Conservation (phyloP, 768 basidiomycete genomes). For the Lentinula sp. region DNA sequence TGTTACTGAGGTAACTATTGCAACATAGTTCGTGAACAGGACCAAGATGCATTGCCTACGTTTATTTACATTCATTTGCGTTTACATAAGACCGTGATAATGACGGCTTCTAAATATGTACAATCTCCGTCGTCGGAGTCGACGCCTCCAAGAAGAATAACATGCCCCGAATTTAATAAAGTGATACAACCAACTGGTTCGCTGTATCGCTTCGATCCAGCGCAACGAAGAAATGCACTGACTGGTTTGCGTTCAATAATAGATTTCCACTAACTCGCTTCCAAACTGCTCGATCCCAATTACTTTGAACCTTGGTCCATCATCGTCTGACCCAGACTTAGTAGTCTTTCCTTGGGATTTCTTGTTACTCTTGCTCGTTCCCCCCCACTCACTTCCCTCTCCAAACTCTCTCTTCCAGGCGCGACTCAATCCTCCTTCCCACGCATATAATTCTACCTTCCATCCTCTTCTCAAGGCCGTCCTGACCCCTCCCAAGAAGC, state of each 20-base stretch:
- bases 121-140: no score
- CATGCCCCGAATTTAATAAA: no score
- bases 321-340: slow-evolving; percentile 15
- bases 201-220: background rate
- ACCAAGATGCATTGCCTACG: no score
- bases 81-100: no score
- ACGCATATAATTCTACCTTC: slow-evolving; percentile 93
- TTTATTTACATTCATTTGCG: no score
- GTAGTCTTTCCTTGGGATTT: slow-evolving; percentile 36
- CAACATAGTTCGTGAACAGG: no score
- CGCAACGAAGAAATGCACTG: background rate
- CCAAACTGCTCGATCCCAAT: slow-evolving; percentile 68
- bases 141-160: no score
- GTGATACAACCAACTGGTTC: no score
- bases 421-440: slow-evolving; percentile 78
- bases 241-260: slow-evolving; percentile 8
- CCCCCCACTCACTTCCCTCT: slow-evolving; percentile 28
- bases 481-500: slow-evolving; percentile 84
- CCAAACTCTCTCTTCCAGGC: slow-evolving; percentile 76
- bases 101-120: no score
- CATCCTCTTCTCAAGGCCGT: slow-evolving; percentile 86
- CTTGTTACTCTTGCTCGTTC: slow-evolving; percentile 37
- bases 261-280: slow-evolving; percentile 45
- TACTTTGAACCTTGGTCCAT: slow-evolving; percentile 40
- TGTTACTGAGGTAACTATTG: no score